A percentile compares a stretch with the other conserved stretches of the same genome.
These are phyloP conservation scores for Zygnema circumcarinatum DNA, from an alignment of 139 green algal species.

Conservation along the genomic window DNA sequence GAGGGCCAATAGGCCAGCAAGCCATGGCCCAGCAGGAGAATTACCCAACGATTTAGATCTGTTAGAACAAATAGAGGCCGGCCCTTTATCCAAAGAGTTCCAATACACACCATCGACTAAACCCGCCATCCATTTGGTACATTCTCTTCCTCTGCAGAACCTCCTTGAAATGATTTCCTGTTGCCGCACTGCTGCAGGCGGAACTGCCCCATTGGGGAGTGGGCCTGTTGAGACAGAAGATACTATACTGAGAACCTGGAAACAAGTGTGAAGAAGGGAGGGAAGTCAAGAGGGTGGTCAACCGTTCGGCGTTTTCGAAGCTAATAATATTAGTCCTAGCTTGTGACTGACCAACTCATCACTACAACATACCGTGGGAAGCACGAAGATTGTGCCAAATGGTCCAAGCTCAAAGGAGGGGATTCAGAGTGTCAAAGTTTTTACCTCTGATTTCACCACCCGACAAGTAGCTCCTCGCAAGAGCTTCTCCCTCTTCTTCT, in stretches of 20 bases:
- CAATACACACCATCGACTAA: not conserved
- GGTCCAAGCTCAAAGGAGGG: too few relatives aligned
- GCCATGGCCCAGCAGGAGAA: conserved; percentile 23
- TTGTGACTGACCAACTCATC: too few relatives aligned
- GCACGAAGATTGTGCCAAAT: too few relatives aligned
- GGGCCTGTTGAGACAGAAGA: not conserved
- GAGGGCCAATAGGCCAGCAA: conserved; percentile 11
- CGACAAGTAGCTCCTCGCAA: not conserved
- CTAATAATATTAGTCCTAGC: too few relatives aligned
- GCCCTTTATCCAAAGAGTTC: not conserved
- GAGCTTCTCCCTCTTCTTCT: not conserved
- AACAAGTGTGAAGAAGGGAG: not conserved
- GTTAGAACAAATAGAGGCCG: not conserved
- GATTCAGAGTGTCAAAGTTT: too few relatives aligned
- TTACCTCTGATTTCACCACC: not conserved
- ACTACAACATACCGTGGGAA: too few relatives aligned
- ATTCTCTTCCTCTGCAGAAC: not conserved
- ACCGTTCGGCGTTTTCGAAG: too few relatives aligned
- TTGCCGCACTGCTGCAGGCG: not conserved
- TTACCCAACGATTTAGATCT: not conserved
- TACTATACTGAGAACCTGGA: not conserved
- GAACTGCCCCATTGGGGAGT: conserved; percentile 1
- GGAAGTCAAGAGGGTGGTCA: not conserved
- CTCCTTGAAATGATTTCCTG: not conserved
- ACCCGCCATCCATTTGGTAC: not conserved